These are phyloP conservation scores for Capsicum baccatum DNA, from an alignment of 257 asterid species.

Conservation along the genomic window DNA sequence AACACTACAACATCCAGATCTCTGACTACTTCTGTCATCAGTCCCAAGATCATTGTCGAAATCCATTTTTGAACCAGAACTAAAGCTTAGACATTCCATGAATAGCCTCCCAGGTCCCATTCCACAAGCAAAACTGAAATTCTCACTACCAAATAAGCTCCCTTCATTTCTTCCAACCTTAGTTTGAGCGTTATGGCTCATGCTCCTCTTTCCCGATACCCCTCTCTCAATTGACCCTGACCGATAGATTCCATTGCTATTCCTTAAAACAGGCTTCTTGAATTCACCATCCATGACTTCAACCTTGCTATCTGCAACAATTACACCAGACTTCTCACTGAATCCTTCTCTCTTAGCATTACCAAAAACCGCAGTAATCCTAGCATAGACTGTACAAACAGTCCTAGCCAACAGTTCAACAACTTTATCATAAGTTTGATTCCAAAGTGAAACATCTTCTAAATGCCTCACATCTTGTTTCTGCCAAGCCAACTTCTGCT, in stretches of 20 bases:
- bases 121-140: constrained; percentile 73
- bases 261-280: constrained; percentile 39
- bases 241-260: constrained; percentile 37
- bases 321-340: constrained; percentile 39
- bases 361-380: constrained; percentile 58
- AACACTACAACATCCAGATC: constrained; percentile 56
- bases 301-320: constrained; percentile 32
- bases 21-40: constrained; percentile 65
- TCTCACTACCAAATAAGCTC: constrained; percentile 60
- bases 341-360: constrained; percentile 44
- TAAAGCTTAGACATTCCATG: constrained; percentile 76
- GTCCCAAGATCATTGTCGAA: constrained; percentile 47
- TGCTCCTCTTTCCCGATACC: constrained; percentile 41
- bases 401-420: constrained; percentile 83
- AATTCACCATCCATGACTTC: constrained; percentile 31
- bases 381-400: constrained; percentile 70
- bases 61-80: constrained; percentile 62
- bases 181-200: constrained; percentile 33
- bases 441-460: constrained; percentile 88
- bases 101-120: constrained; percentile 79
- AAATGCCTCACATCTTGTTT: constrained; percentile 83
- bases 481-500: constrained; percentile 91
- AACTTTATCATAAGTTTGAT: constrained; percentile 79
- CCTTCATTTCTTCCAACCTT: constrained; percentile 52
- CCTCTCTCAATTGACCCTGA: constrained; percentile 40